Evolutionary conservation across 1,139 yeast genomes (phyloP).

Genomic region (Protomyces pachydermus): DNA sequence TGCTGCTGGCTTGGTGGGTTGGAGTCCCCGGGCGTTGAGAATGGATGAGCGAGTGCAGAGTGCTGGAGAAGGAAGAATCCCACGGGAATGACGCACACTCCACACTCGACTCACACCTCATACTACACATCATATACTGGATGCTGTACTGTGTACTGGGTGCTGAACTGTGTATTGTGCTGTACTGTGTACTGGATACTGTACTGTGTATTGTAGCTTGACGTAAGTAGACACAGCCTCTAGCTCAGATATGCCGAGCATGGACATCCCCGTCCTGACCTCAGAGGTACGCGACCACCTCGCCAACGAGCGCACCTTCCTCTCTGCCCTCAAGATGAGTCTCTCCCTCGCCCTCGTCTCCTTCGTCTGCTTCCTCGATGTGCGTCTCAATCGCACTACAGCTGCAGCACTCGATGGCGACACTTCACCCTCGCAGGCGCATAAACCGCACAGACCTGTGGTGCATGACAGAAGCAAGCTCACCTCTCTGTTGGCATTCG

Average conservation of each 20-base stretch:
- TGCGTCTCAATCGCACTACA: conserved; percentile 1
- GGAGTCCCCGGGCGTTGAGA: too few species aligned
- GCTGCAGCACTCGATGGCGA: background rate
- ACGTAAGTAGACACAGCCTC: too few species aligned
- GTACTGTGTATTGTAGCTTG: too few species aligned
- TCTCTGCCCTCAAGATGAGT: conserved; percentile 16
- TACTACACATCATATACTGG: too few species aligned
- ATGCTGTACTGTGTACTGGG: too few species aligned
- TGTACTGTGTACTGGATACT: too few species aligned
- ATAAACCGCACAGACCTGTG: background rate
- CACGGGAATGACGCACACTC: too few species aligned
- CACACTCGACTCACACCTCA: too few species aligned
- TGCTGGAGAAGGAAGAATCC: too few species aligned
- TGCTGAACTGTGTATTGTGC: too few species aligned
- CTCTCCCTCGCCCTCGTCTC: conserved; percentile 8
- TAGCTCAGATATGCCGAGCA: background rate
- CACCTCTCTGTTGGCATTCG: background rate
- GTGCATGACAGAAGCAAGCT: background rate
- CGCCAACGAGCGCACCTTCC: conserved; percentile 23
- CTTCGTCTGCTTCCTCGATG: conserved; percentile 10
- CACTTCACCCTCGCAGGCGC: background rate
- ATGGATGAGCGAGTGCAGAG: too few species aligned
- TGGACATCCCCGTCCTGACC: background rate
- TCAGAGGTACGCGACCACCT: conserved; percentile 12
- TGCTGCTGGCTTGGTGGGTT: too few species aligned